phyloP scores from a whole-genome alignment of 306 rosid genomes.

The barrel medic (Medicago truncatula) region DNA sequence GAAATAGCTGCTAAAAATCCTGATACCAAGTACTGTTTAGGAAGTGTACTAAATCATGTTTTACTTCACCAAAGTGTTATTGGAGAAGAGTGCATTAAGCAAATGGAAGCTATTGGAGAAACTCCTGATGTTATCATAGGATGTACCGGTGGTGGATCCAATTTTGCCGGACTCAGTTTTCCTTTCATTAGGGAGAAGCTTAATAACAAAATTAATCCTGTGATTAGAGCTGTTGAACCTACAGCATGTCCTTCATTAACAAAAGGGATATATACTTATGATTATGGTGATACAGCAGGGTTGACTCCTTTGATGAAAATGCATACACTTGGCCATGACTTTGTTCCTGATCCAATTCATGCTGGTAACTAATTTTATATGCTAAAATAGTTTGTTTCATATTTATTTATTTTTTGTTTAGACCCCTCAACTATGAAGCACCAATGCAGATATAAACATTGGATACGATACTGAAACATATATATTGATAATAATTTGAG shows the following conservation, averaged over 20 bases:
- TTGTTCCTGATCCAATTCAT: conserved; percentile 94
- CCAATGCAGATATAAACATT: background rate
- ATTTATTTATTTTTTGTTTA: background rate
- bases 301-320: conserved; percentile 97
- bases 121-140: conserved; percentile 88
- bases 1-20: conserved; percentile 78
- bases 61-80: conserved; percentile 90
- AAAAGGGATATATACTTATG: conserved; percentile 78
- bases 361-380: conserved; percentile 62
- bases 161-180: conserved; percentile 91
- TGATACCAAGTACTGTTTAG: conserved; percentile 84
- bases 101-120: conserved; percentile 94
- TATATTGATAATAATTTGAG: background rate
- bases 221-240: conserved; percentile 94
- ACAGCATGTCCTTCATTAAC: conserved; percentile 94
- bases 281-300: conserved; percentile 91
- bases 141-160: conserved; percentile 96
- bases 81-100: conserved; percentile 90
- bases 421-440: background rate
- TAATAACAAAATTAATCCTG: conserved; percentile 71
- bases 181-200: conserved; percentile 91
- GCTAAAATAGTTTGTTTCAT: conserved; percentile 6
- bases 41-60: conserved; percentile 95
- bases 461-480: background rate
- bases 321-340: conserved; percentile 95